A percentile compares a stretch with the other conserved stretches of the same genome.
Evolutionary conservation across 139 green algal genomes (phyloP).

Genomic region (Bryopsis sp.): DNA sequence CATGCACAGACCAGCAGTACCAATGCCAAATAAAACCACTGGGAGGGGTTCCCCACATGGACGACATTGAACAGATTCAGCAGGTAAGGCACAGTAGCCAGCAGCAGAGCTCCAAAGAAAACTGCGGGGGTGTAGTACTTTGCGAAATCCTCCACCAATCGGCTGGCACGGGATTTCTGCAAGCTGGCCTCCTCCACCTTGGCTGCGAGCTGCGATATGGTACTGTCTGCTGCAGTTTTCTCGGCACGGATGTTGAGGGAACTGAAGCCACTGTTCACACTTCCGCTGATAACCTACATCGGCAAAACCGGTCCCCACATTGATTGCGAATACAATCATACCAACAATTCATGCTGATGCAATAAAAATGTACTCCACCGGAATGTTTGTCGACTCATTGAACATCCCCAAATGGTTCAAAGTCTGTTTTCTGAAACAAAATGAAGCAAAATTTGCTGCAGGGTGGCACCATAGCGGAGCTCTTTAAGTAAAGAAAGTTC

Average conservation of each 20-base stretch:
- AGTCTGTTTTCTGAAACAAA: too few species aligned
- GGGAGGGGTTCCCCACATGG: not conserved
- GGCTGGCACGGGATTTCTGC: conserved; percentile 38
- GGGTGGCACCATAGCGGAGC: too few species aligned
- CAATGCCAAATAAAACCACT: conserved; percentile 62
- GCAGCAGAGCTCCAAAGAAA: conserved; percentile 40
- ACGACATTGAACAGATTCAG: too few species aligned
- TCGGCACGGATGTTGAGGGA: conserved; percentile 33
- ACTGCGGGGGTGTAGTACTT: conserved; percentile 64
- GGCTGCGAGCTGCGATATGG: conserved; percentile 49
- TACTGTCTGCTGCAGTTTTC: conserved; percentile 43
- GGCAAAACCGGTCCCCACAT: conserved; percentile 31
- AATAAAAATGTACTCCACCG: too few species aligned
- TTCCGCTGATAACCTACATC: not conserved
- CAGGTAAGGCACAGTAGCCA: conserved; percentile 42
- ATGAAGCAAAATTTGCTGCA: conserved; percentile 19
- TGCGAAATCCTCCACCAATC: conserved; percentile 38
- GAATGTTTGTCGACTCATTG: too few species aligned
- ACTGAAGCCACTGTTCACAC: not conserved
- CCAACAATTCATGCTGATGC: too few species aligned
- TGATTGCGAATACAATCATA: conserved; percentile 51
- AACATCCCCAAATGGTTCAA: too few species aligned
- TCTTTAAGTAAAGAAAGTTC: too few species aligned
- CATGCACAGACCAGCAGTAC: conserved; percentile 72
- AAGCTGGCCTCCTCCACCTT: conserved; percentile 60